A percentile compares a stretch with the other conserved stretches of the same genome.
Evolutionary conservation across 306 rosid species (phyloP).

Genomic region (Prosopis cineraria): DNA sequence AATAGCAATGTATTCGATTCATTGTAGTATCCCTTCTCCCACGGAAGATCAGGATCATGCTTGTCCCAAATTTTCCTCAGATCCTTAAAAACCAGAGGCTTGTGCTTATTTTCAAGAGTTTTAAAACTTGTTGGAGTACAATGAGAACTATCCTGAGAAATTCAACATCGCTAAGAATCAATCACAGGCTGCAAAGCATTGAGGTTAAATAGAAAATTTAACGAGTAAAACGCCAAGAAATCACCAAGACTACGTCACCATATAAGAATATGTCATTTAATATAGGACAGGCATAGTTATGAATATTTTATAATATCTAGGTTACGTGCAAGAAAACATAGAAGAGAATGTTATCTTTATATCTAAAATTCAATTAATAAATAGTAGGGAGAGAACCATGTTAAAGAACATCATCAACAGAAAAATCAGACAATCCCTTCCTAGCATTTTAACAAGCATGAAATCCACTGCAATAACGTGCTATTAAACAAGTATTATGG

Average conservation of each 20-base stretch:
- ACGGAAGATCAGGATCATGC: constrained; percentile 70
- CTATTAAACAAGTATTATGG: not conserved
- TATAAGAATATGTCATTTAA: not conserved
- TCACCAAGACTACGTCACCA: not conserved
- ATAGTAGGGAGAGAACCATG: too few relatives aligned
- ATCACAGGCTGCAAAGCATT: not conserved
- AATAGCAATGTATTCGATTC: constrained; percentile 74
- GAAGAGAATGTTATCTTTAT: not conserved
- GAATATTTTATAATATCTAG: not conserved
- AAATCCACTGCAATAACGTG: not conserved
- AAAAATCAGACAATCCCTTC: not conserved
- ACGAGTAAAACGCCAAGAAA: not conserved
- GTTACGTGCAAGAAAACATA: not conserved
- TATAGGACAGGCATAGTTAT: not conserved
- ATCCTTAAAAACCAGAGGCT: constrained; percentile 77
- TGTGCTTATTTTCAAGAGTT: constrained; percentile 61
- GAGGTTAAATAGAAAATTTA: not conserved
- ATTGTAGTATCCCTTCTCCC: constrained; percentile 68
- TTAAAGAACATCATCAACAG: not conserved
- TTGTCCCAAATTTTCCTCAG: constrained; percentile 81
- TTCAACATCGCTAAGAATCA: constrained; percentile 14
- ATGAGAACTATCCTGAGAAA: constrained; percentile 56
- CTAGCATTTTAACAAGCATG: not conserved
- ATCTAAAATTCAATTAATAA: too few relatives aligned
- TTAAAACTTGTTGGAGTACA: constrained; percentile 63